Conservation (phyloP, 2,329 filamentous ascomycete species). For the Xylariaceae sp. region DNA sequence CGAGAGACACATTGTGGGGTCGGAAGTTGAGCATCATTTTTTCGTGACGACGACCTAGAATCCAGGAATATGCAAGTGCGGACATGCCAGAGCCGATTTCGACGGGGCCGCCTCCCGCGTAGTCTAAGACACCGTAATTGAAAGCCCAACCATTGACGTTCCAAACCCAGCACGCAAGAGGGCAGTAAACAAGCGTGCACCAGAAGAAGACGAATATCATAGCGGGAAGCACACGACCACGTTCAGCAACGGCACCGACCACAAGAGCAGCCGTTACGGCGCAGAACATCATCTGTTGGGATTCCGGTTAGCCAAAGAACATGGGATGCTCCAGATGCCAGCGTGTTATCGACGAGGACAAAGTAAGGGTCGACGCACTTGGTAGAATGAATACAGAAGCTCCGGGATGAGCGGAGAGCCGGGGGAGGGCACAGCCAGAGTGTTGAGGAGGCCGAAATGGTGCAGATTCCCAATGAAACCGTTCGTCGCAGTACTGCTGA, state of each 20-base stretch:
- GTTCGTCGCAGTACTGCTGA: constrained; percentile 76
- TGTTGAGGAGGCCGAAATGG: constrained; percentile 85
- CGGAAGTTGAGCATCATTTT: constrained; percentile 99
- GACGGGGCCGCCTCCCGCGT: constrained; percentile 93
- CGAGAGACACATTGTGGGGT: constrained; percentile 96
- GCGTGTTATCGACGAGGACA: background rate
- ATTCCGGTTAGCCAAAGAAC: constrained; percentile 6
- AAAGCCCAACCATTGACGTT: constrained; percentile 90
- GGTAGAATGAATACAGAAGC: constrained; percentile 90
- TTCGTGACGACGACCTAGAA: constrained; percentile 92
- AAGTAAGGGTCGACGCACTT: constrained; percentile 48
- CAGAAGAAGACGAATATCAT: constrained; percentile 97
- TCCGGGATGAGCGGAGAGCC: constrained; percentile 86
- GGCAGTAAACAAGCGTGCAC: constrained; percentile 97
- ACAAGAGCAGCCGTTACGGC: constrained; percentile 88
- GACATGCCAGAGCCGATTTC: constrained; percentile 94
- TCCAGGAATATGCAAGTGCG: constrained; percentile 90
- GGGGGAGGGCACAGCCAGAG: constrained; percentile 77
- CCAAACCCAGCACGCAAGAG: constrained; percentile 95
- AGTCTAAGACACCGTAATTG: constrained; percentile 89
- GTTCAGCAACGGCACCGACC: constrained; percentile 87
- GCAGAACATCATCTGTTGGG: constrained; percentile 85
- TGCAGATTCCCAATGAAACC: constrained; percentile 88
- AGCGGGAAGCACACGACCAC: constrained; percentile 84
- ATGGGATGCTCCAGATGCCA: background rate